phyloP scores from a whole-genome alignment of 192 early-diverging fungal genomes.

The Coemansia sp. region DNA sequence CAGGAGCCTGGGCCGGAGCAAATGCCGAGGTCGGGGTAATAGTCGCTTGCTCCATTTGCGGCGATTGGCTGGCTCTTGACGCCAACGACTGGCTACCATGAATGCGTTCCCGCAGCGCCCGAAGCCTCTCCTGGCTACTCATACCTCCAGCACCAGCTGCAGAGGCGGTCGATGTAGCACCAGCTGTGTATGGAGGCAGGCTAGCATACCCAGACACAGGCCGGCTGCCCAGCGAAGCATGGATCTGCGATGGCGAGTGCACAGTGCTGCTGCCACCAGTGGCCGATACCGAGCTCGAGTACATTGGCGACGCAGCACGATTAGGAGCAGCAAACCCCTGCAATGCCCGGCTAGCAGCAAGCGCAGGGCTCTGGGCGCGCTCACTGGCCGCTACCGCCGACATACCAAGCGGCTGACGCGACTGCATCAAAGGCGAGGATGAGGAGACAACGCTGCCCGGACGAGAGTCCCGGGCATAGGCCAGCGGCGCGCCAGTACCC shows the following conservation, averaged over 20 bases:
- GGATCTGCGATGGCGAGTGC: conserved; percentile 11
- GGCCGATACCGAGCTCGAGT: conserved; percentile 7
- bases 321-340: conserved; percentile 10
- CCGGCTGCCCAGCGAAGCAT: not conserved
- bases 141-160: not conserved
- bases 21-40: conserved; percentile 1
- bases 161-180: not conserved
- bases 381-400: not conserved
- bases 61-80: not conserved
- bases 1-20: not conserved
- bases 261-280: conserved; percentile 6
- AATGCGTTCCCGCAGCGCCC: conserved; percentile 34
- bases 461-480: conserved; percentile 4
- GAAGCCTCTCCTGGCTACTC: conserved; percentile 25
- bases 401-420: conserved; percentile 1
- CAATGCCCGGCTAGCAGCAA: not conserved
- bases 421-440: conserved; percentile 22
- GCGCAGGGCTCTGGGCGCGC: conserved; percentile 20
- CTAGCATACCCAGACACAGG: conserved; percentile 1
- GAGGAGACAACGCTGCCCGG: conserved; percentile 19
- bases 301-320: conserved; percentile 12
- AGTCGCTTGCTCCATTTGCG: conserved; percentile 10
- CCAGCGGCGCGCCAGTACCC: not conserved
- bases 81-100: conserved; percentile 3
- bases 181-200: not conserved